Percentiles rank a stretch among this genome's conserved stretches.
These are phyloP conservation scores for Maudiozyma saulgeensis DNA, from an alignment of 805 yeast species.

Conservation along the genomic window DNA sequence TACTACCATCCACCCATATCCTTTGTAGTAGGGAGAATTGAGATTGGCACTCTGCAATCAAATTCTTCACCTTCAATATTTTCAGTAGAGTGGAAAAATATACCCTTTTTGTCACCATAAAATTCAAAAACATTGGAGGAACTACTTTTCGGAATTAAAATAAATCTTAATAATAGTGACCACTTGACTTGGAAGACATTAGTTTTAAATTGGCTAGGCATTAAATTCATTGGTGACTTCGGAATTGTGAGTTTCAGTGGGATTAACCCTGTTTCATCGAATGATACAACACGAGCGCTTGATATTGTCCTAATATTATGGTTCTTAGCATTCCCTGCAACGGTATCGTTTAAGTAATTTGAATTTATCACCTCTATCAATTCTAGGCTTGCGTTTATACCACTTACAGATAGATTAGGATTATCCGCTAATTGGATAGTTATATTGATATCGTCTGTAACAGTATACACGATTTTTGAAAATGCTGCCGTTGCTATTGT, in stretches of 20 bases:
- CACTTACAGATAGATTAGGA: slow-evolving; percentile 29
- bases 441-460: slow-evolving; percentile 39
- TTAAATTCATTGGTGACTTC: slow-evolving; percentile 28
- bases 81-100: slow-evolving; percentile 27
- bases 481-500: slow-evolving; percentile 33
- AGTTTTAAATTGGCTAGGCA: slow-evolving; percentile 34
- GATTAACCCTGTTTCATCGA: slow-evolving; percentile 21
- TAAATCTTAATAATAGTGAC: slow-evolving; percentile 30
- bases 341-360: slow-evolving; percentile 14
- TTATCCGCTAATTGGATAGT: slow-evolving; percentile 29
- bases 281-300: slow-evolving; percentile 26
- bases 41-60: slow-evolving; percentile 36
- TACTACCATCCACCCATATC: slow-evolving; percentile 40
- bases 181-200: slow-evolving; percentile 33
- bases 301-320: slow-evolving; percentile 18
- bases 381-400: slow-evolving; percentile 30
- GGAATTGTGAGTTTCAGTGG: slow-evolving; percentile 25
- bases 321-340: not conserved
- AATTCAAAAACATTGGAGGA: slow-evolving; percentile 12
- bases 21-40: slow-evolving; percentile 36
- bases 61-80: slow-evolving; percentile 33
- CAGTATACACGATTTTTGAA: slow-evolving; percentile 34
- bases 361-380: slow-evolving; percentile 31
- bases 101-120: slow-evolving; percentile 33
- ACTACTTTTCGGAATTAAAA: slow-evolving; percentile 20